Evolutionary conservation across 148 eudicot species (phyloP), one percentile per base, ranked within the genome.

Genomic region (Vaccinium macrocarpon): DNA sequence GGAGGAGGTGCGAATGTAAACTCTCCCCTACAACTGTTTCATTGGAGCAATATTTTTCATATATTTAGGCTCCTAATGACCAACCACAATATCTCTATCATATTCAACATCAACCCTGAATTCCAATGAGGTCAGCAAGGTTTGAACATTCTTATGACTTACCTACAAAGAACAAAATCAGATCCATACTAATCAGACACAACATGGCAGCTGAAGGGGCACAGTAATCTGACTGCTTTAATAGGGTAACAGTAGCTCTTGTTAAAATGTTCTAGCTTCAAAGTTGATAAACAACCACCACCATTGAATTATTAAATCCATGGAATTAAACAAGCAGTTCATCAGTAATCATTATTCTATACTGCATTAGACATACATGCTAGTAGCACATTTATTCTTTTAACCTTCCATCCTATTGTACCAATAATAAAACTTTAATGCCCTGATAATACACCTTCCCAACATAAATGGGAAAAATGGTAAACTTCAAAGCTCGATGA

Each of bases 161-260:
- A 1, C 1, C 42, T n/a, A 62, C n/a, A 77, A 77, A 25, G n/a
- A 78, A 78, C 21, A 78, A 78, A 27, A 52, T 78, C 42, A 52
- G 11, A 25, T 25, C 18, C 46, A 27, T 48, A 46, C 25, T 42
- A 18, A 19, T 19, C 51, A 74, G 25, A 46, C 8, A 52, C 50
- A 38, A 42, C 8, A 74, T 72, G 12, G n/a, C 50, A 72, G 49
- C 76, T 72, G 76, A 72, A 35, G 27, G 78, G 78, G 53, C 53
- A 5, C 52, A 21, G 19, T 9, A 49, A 76, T 76, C 56, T n/a
- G 51, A 74, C 32, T 49, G 23, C 12, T n/a, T 19, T 11, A 76
- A 75, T 42, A 42, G 4, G 6, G 52, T 42, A 49, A 42, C 49
- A n/a, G 29, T 75, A 21, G 18, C 78, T 38, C 13, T 7, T 21